These are phyloP conservation scores for Talaromyces piceae DNA, from an alignment of 2,329 filamentous ascomycete genomes.

Conservation along the genomic window DNA sequence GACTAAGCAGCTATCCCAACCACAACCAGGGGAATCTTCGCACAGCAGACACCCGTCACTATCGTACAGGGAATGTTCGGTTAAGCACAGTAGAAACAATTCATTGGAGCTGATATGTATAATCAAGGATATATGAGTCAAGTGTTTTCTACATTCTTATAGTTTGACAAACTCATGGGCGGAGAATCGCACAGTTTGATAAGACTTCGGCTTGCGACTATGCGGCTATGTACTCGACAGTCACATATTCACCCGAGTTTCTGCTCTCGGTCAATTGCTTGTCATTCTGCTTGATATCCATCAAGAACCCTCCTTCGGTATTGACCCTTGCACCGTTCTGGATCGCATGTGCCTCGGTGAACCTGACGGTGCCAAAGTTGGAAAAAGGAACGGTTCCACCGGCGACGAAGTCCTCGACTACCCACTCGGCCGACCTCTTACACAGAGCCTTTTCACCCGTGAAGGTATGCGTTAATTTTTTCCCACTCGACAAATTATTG, in stretches of 20 bases:
- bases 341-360: conserved; percentile 7
- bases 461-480: conserved; percentile 1
- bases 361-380: conserved; percentile 6
- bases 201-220: neutral
- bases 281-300: neutral
- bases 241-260: neutral
- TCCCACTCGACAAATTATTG: conserved; percentile 1
- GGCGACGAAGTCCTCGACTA: conserved; percentile 7
- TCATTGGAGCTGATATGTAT: too few species aligned
- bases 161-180: too few species aligned
- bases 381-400: conserved; percentile 5
- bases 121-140: too few species aligned
- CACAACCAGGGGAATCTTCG: too few species aligned
- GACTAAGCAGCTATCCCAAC: too few species aligned
- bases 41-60: too few species aligned
- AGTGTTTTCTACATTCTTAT: too few species aligned
- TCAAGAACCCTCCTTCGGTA: neutral
- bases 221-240: neutral
- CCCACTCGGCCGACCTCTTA: conserved; percentile 6
- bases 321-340: neutral
- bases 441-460: neutral
- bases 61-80: too few species aligned
- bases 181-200: too few species aligned
- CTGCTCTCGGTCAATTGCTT: neutral
- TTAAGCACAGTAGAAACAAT: too few species aligned